Base-by-base conservation (phyloP, 169 alveolate genomes). In the Plasmodium billcollinsi region DNA sequence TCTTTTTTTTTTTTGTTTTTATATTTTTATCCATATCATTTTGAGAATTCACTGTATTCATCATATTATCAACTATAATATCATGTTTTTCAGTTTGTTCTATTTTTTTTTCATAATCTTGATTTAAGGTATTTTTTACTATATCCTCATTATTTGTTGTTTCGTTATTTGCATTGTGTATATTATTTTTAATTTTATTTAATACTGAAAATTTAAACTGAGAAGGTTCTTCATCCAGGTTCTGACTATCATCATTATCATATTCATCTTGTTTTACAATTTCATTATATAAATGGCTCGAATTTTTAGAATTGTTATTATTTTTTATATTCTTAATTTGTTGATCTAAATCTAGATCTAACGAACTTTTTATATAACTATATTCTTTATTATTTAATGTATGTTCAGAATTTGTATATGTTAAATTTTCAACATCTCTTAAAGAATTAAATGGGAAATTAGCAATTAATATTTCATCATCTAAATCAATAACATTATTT, bases 231-330 rank as follows among this genome's bases (percentile, higher is more conserved):
- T 61, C 71, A 20, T n/a, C 12, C 1, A 70, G 15, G 21, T 73
- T 56, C 15, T 54, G 52, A 24, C 43, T 39, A 54, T 4, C 18
- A 33, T 15, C 20, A 29, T 52, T 45, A 29, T 29, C 39, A 29
- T 29, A 29, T 29, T 29, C 39, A 29, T 3, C 39, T 0, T 47
- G 24, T 24, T 74, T 74, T 24, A 45, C 73, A 20, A 59, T 74
- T 74, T 74, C 88, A 52, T 21, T 74, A 49, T 74, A 74, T 63
- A 74, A 59, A 20, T 74, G 88, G 20, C 88, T 74, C 11, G 74
- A n/a, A 11, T 39, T 61, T 74, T 74, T 74, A 29, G 21, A 26
- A 20, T 15, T 29, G 4, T 52, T 11, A 52, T 11, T 54, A 0
- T 11, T 54, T 54, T 54, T 54, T 54, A 2, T 3, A n/a, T 21